Evolutionary conservation across 345 rosid species (phyloP), one percentile per base, ranked within the genome.

Genomic region (Hevea brasiliensis): DNA sequence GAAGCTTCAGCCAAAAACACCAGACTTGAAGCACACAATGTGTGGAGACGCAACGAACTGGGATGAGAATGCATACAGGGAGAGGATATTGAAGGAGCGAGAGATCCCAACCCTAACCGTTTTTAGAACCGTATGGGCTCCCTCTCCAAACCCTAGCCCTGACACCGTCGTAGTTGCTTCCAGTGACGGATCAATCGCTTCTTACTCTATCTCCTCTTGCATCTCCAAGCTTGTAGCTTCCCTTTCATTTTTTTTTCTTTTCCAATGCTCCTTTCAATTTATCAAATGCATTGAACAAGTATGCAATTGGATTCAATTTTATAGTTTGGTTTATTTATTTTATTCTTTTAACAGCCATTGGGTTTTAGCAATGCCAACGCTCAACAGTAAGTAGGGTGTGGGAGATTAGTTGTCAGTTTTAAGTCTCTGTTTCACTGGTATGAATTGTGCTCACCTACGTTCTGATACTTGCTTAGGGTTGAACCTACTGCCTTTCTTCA

Each of bases 151-250:
- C 77, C 84, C 88, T 57, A 82, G 69, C 68, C 92, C 94, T 0
- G 89, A 89, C 66, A 65, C 78, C 66, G 67, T 95, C 75, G 86
- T 92, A 57, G 87, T 80, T 63, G 94, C 94, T 60, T 80, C 91
- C 72, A 95, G 99, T 57, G 94, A 95, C 66, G 99, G 99, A 68
- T 85, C 86, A 15, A 41, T 95, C 74, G 85, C 91, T 62, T 87
- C 91, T 6, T 89, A 92, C 77, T 90, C 96, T 0, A 71, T 95
- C 77, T 75, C 90, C 68, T 80, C 93, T 59, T 89, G 88, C 81
- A 76, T 86, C 17, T 83, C 97, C n/a, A 72, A 77, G 27, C 85
- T 80, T 68, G 84, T 72, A 20, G 35, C 53, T 23, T 60, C 37
- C 40, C 24, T 53, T 37, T 20, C 60, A 9, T 3, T 5, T 20